Evolutionary conservation across 192 early-diverging fungal genomes (phyloP).

Genomic region (Podila verticillata): DNA sequence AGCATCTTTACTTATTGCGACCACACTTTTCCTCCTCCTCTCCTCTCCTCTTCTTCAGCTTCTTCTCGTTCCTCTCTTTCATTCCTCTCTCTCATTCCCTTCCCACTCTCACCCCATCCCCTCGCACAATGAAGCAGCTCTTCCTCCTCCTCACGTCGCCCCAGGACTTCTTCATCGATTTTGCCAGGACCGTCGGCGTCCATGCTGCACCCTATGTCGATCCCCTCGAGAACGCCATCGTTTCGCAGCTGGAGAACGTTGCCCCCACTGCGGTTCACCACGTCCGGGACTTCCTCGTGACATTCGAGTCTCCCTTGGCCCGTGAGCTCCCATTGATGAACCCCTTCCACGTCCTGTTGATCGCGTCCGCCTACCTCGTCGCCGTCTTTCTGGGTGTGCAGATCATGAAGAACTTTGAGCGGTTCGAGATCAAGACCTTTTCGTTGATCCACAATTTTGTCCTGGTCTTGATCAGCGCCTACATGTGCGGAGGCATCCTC

Average conservation of each 20-base stretch:
- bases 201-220: slow-evolving; percentile 44
- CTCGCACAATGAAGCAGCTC: too few relatives aligned
- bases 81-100: too few relatives aligned
- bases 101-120: too few relatives aligned
- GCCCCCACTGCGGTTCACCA: slow-evolving; percentile 33
- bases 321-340: slow-evolving; percentile 69
- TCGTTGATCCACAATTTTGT: slow-evolving; percentile 65
- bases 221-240: slow-evolving; percentile 33
- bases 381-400: slow-evolving; percentile 57
- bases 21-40: too few relatives aligned
- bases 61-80: too few relatives aligned
- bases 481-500: slow-evolving; percentile 63
- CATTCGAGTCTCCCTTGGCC: slow-evolving; percentile 44
- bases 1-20: too few relatives aligned
- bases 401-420: slow-evolving; percentile 59
- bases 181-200: slow-evolving; percentile 41
- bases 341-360: slow-evolving; percentile 67
- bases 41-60: too few relatives aligned
- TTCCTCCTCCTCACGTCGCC: slow-evolving; percentile 22
- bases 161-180: slow-evolving; percentile 47
- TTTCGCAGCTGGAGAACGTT: slow-evolving; percentile 24
- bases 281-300: slow-evolving; percentile 25
- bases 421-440: slow-evolving; percentile 59
- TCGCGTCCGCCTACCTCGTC: slow-evolving; percentile 56
- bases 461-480: slow-evolving; percentile 60